Evolutionary conservation across 2,329 filamentous ascomycete species (phyloP), one percentile per base, ranked within the genome.

Genomic region (Talaromyces atroroseus): DNA sequence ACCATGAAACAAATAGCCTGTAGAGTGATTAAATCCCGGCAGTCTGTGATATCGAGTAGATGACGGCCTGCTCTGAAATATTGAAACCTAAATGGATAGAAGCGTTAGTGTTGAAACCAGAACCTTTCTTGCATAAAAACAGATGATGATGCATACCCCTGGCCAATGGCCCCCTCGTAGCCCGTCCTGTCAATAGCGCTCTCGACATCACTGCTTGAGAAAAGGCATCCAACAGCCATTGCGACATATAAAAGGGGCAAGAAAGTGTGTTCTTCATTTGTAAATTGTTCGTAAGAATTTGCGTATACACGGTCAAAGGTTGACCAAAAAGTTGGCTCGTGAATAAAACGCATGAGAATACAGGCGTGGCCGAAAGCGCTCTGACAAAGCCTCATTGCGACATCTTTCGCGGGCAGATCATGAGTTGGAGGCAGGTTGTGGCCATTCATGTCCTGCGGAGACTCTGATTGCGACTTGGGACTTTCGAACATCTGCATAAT

Each of bases 1-100:
- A 91, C 87, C 80, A 91, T 88, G 68, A 90, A 91, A 20, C 91
- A 74, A 6, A 94, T 79, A 2, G 87, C 84, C 68, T 94, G 89
- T 8, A 92, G 75, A 1, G 88, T 88, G 20, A 79, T 82, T 45
- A 92, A 76, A 66, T 92, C 88, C 48, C 88, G 84, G 63, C 88
- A 91, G 59, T 81, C 78, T 1, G 78, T 80, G 40, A 81, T 74
- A 60, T 81, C 79, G 49, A 92, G 74, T 57, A 91, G 77, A 45
- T 82, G 75, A 55, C 87, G 81, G 5, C 88, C 83, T 2, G 81
- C 80, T 62, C 82, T 83, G 68, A 90, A 91, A 61, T 89, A 92
- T 75, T 88, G 89, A 60, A 87, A 78, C 29, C 89, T 91, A 65
- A 48, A 47, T 12, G 23, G 47, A 40, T 56, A 40, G 38, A 53